Percentiles rank a stretch among this genome's conserved stretches.
These are phyloP conservation scores for Apiotrichum siamense DNA, from an alignment of 1,284 basidiomycete genomes.

Conservation along the genomic window DNA sequence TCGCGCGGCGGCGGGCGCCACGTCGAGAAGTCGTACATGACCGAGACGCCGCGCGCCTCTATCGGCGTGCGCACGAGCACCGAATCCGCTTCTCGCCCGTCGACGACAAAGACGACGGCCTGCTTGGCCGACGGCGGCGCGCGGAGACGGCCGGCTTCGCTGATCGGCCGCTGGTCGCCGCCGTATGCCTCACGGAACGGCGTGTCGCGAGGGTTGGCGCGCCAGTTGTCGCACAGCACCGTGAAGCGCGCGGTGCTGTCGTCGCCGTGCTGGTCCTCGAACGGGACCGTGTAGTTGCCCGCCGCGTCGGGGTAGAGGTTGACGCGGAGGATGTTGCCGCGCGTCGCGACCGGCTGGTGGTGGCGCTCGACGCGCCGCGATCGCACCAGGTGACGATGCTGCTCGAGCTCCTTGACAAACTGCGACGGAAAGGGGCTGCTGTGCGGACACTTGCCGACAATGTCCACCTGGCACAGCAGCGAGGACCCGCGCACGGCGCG, in stretches of 20 bases:
- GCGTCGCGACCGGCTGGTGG: not conserved
- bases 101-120: not conserved
- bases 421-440: not conserved
- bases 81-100: not conserved
- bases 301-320: not conserved
- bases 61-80: not conserved
- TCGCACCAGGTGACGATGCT: not conserved
- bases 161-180: no score
- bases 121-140: not conserved
- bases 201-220: not conserved
- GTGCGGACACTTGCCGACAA: not conserved
- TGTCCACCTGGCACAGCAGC: not conserved
- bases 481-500: not conserved
- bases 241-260: not conserved
- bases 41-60: not conserved
- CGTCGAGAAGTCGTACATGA: not conserved
- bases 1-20: not conserved
- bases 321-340: conserved; percentile 1
- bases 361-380: not conserved
- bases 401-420: not conserved
- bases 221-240: conserved; percentile 2
- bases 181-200: not conserved
- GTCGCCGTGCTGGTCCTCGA: not conserved
- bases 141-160: no score
- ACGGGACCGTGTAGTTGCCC: not conserved